Evolutionary conservation across 331 rosid genomes (phyloP), one percentile per base, ranked within the genome.

Genomic region (Phaseolus coccineus): DNA sequence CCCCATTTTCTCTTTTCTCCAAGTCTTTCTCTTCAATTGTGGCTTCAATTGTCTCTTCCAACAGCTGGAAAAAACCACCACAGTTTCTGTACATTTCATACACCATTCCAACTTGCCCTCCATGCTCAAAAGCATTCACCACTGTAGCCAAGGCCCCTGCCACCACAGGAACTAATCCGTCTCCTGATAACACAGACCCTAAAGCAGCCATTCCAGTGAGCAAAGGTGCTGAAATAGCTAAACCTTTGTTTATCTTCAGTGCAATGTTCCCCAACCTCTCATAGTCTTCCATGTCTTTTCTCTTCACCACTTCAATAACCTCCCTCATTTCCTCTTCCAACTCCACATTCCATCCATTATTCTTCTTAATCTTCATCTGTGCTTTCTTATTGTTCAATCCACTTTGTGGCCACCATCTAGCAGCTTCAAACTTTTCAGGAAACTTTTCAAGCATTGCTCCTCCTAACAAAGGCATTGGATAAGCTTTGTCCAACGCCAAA

Each of bases 51-150:
- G 71, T 52, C 69, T 67, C 69, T 47, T 67, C 90, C 63, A 88
- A 11, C 2, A 65, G 70, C 77, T 71, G 67, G 39, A 92, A 92
- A 69, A 84, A 84, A 1, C 95, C 97, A 4, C 81, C 92, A 14
- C 82, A 73, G 82, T 84, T 79, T 55, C 95, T 87, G 13, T 90
- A 92, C 91, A 92, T 85, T 80, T 92, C 94, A 27, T 88, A 74
- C 80, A 92, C 94, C 97, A 88, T 90, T 2, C 97, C 97, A 8
- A 92, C 77, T 86, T 92, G 95, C 1, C 59, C 90, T 9, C 97
- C 97, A 48, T 92, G 95, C 65, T 92, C 88, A 1, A 88, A 81
- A 0, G 88, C 64, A 78, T 86, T 87, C 6, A 87, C 88, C 10
- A 76, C 85, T 0, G 79, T 53, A 0, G 88, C 93, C 77, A 90